phyloP scores from a whole-genome alignment of 768 basidiomycete genomes.

The Rhodotorula paludigena region DNA sequence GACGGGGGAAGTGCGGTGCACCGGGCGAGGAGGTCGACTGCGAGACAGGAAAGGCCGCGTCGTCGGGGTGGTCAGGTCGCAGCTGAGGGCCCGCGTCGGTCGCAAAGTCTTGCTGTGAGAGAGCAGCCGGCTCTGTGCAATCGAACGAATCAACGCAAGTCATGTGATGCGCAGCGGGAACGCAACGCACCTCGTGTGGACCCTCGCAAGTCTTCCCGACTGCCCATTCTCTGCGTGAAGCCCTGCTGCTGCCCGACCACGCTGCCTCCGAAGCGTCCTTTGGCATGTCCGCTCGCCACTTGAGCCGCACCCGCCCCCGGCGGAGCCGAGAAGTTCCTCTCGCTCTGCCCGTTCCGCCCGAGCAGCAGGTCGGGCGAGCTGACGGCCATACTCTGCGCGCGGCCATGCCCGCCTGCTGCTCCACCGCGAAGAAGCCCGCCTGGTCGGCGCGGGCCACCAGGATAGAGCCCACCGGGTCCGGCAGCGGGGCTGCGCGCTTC shows the following conservation, averaged over 20 bases:
- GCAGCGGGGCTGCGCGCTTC: not conserved
- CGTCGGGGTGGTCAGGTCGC: conserved; percentile 20
- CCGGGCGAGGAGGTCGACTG: conserved; percentile 15
- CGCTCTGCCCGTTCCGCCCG: not conserved
- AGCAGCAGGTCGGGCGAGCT: conserved; percentile 17
- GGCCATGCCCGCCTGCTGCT: conserved; percentile 8
- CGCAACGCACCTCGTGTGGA: not conserved
- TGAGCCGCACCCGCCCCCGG: not conserved
- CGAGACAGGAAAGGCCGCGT: conserved; percentile 20
- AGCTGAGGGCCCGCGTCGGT: not conserved
- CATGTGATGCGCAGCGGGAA: too few relatives aligned
- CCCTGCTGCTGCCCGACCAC: not conserved
- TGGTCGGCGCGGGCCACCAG: conserved; percentile 30
- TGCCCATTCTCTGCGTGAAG: not conserved
- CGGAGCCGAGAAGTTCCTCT: conserved; percentile 1
- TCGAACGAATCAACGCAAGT: too few relatives aligned
- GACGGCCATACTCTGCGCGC: conserved; percentile 27
- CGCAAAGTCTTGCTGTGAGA: too few relatives aligned
- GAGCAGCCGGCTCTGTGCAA: too few relatives aligned
- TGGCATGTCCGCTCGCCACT: conserved; percentile 8
- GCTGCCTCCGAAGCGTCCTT: conserved; percentile 24
- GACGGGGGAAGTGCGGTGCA: conserved; percentile 15
- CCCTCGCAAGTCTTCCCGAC: not conserved
- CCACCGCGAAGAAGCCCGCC: not conserved
- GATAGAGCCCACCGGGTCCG: conserved; percentile 20